Evolutionary conservation across 2,329 filamentous ascomycete species (phyloP), one percentile per base, ranked within the genome.

Genomic region (Chaetomium sp.): DNA sequence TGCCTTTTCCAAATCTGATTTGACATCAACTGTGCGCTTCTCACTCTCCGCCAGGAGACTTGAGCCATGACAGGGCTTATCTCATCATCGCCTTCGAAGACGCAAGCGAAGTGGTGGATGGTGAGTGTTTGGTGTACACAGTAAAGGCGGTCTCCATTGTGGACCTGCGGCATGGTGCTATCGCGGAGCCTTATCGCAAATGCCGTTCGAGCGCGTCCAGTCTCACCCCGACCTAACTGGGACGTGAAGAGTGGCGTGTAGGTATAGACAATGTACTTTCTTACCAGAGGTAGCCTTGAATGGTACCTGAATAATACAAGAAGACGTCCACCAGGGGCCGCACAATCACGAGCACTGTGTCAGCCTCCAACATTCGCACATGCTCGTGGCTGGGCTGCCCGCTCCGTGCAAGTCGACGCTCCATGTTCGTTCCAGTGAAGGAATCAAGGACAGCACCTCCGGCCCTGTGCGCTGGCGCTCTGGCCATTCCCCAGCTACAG

Each of bases 31-130:
- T 27, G 19, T 27, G 19, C 19, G 19, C 19, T 27, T 27, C 19
- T 27, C 19, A 27, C 19, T 27, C 32, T 36, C 6, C 38, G 19
- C 11, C 19, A 9, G 8, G 3, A 12, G n/a, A 6, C 9, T 12
- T 19, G 32, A 44, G 43, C n/a, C n/a, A 32, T 6, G 4, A 32
- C 34, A n/a, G 8, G 33, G 54, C 45, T 57, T 52, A 56, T 49
- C 49, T 59, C 53, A 58, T 6, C 53, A 40, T 41, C 52, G 54
- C 55, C 56, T 57, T 55, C 53, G 50, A 64, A 64, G 56, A 57
- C 62, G 62, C 59, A 63, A 64, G 60, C 57, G 38, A 34, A 42
- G 60, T 53, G 49, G 59, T 35, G 55, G 53, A 64, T 64, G 60
- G 55, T 60, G 57, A 48, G 49, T 38, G 35, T 38, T 9, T 36